phyloP scores from a whole-genome alignment of 2,329 filamentous ascomycete species.

The Cladophialophora psammophila region DNA sequence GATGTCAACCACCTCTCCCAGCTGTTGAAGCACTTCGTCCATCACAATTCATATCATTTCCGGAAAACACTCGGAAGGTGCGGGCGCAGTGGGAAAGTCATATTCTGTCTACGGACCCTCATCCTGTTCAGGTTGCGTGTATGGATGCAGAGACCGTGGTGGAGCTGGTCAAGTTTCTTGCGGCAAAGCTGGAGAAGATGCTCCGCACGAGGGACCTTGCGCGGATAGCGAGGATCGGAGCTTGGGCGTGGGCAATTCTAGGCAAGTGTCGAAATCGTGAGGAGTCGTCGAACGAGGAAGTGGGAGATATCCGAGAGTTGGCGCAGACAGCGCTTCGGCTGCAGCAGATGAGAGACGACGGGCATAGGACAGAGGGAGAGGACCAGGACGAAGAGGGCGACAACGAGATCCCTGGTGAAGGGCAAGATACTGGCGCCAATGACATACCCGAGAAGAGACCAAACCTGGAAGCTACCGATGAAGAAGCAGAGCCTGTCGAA shows the following conservation, averaged over 20 bases:
- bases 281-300: constrained; percentile 75
- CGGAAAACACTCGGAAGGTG: constrained; percentile 60
- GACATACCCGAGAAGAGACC: constrained; percentile 40
- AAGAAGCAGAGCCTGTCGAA: not conserved
- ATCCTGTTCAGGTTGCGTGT: constrained; percentile 58
- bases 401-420: not conserved
- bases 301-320: constrained; percentile 78
- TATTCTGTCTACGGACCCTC: constrained; percentile 53
- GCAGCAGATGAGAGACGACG: constrained; percentile 51
- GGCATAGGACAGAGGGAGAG: constrained; percentile 39
- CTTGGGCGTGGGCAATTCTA: constrained; percentile 86
- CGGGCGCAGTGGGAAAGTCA: constrained; percentile 63
- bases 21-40: constrained; percentile 62
- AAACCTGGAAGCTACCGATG: constrained; percentile 38
- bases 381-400: constrained; percentile 6
- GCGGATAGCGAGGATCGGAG: constrained; percentile 71
- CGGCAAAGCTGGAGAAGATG: constrained; percentile 65
- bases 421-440: constrained; percentile 27
- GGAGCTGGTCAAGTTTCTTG: constrained; percentile 68
- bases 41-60: constrained; percentile 61
- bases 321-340: constrained; percentile 76
- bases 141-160: constrained; percentile 70
- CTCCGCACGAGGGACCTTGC: constrained; percentile 67
- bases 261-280: constrained; percentile 77
- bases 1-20: constrained; percentile 61